Base-by-base conservation (phyloP, 129 eudicot species). In the Lactuca sativa region DNA sequence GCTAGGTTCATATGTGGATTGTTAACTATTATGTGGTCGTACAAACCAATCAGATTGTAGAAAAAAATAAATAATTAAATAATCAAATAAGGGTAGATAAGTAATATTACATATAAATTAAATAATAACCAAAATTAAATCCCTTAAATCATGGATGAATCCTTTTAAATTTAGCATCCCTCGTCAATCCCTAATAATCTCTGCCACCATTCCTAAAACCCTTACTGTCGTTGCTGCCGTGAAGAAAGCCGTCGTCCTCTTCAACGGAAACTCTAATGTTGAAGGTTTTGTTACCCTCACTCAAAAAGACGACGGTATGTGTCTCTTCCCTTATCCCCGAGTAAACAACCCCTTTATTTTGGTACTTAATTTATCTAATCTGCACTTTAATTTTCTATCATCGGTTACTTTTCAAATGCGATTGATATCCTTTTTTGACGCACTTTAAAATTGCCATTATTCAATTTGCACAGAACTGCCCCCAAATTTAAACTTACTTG, bases 261-360 rank as follows among this genome's bases (percentile, higher is more conserved):
- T 92, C 43, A 92, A 89, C 61, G 98, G 96, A 8, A 86, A 82
- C 15, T 89, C 98, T 15, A 43, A 4, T 36, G 98, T 92, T 67
- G 95, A 92, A 82, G 98, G 98, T 62, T 88, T 92, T 48, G 98
- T 83, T 66, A 92, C 90, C 58, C 95, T 92, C 55, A 74, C 88
- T 36, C 98, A 92, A 82, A 92, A 89, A 17, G 85, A 81, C 51
- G 74, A 76, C 7, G 98, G 98, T 92, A 72, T 78, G 5, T 57
- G 14, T 32, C 34, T 47, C 53, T 62, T 53, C 43, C n/a, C 64
- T 47, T 74, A 13, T 7, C 2, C 6, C n/a, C 13, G n/a, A 55
- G 8, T 17, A 2, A 56, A 1, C 44, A 15, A 36, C 3, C 16
- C 1, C 3, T 56, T 57, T 41, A 16, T 53, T 34, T 17, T 15